These are phyloP conservation scores for Hebeloma cylindrosporum DNA, from an alignment of 768 basidiomycete genomes.

Conservation along the genomic window DNA sequence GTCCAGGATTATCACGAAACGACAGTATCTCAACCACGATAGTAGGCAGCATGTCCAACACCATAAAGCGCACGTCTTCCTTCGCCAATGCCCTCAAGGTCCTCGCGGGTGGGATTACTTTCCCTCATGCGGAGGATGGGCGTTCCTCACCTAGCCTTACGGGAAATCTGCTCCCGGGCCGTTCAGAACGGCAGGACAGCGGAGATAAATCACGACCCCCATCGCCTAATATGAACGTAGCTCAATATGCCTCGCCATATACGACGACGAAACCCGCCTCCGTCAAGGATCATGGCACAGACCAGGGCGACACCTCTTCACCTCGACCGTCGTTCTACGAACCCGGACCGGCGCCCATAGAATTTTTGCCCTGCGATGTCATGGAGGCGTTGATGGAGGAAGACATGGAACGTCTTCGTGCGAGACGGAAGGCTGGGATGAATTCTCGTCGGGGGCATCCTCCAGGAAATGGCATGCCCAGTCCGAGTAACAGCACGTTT, in stretches of 20 bases:
- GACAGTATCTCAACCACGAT: slow-evolving; percentile 65
- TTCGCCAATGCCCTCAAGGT: slow-evolving; percentile 76
- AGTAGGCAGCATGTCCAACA: slow-evolving; percentile 62
- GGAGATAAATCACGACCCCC: slow-evolving; percentile 64
- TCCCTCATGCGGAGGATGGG: slow-evolving; percentile 65
- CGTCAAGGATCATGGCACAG: slow-evolving; percentile 18
- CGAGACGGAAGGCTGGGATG: slow-evolving; percentile 52
- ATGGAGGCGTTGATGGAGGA: slow-evolving; percentile 91
- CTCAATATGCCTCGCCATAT: slow-evolving; percentile 78
- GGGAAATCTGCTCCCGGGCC: slow-evolving; percentile 19
- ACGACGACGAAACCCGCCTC: slow-evolving; percentile 48
- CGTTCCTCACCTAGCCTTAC: slow-evolving; percentile 34
- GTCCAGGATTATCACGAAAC: slow-evolving; percentile 53
- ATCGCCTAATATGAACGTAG: slow-evolving; percentile 76
- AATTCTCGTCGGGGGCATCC: slow-evolving; percentile 43
- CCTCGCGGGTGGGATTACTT: slow-evolving; percentile 68
- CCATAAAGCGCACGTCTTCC: slow-evolving; percentile 74
- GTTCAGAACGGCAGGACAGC: slow-evolving; percentile 22
- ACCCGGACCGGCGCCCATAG: slow-evolving; percentile 35
- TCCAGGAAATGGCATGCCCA: slow-evolving; percentile 45
- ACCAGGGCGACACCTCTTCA: slow-evolving; percentile 28
- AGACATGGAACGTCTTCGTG: slow-evolving; percentile 88
- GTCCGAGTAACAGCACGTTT: slow-evolving; percentile 76
- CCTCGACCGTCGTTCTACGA: slow-evolving; percentile 31
- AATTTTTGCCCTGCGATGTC: slow-evolving; percentile 73